Conservation (phyloP, 1,284 basidiomycete species). For the Anthracocystis setariae region DNA sequence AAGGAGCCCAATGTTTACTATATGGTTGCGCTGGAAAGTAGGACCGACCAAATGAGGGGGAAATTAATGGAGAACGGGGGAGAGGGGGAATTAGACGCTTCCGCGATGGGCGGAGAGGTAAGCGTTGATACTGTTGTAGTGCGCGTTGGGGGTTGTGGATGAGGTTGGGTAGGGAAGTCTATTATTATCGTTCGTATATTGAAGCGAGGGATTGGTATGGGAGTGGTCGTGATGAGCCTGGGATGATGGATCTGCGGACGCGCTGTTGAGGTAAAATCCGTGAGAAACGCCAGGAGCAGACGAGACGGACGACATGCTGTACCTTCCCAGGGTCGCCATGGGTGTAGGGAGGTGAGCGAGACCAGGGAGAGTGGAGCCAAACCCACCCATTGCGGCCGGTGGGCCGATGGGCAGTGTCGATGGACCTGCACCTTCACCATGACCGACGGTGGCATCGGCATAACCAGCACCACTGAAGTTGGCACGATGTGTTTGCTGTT, state of each 20-base stretch:
- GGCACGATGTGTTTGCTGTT: constrained; percentile 19
- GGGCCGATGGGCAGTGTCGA: constrained; percentile 22
- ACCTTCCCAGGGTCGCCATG: constrained; percentile 29
- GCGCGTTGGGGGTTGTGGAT: constrained; percentile 9
- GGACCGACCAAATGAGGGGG: background rate
- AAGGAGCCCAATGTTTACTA: background rate
- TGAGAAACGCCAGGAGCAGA: constrained; percentile 12
- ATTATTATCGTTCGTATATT: constrained; percentile 18
- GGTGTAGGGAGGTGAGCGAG: constrained; percentile 19
- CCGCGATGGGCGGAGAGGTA: constrained; percentile 55
- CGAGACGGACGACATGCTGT: constrained; percentile 45
- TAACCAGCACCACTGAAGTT: constrained; percentile 24
- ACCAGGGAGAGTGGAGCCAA: constrained; percentile 15
- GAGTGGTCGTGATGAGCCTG: constrained; percentile 13
- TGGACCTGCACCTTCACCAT: constrained; percentile 3
- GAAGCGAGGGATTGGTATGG: constrained; percentile 19
- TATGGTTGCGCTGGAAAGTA: too few species aligned
- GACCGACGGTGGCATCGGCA: background rate
- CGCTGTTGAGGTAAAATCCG: constrained; percentile 14
- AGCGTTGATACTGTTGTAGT: constrained; percentile 37
- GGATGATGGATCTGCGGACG: constrained; percentile 8
- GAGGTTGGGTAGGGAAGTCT: constrained; percentile 12
- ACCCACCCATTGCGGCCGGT: constrained; percentile 24
- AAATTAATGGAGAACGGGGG: background rate
- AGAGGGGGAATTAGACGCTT: constrained; percentile 23